A percentile compares a stretch with the other conserved stretches of the same genome.
These are phyloP conservation scores for Lotmaria passim DNA, from an alignment of 208 protist genomes.

Conservation along the genomic window DNA sequence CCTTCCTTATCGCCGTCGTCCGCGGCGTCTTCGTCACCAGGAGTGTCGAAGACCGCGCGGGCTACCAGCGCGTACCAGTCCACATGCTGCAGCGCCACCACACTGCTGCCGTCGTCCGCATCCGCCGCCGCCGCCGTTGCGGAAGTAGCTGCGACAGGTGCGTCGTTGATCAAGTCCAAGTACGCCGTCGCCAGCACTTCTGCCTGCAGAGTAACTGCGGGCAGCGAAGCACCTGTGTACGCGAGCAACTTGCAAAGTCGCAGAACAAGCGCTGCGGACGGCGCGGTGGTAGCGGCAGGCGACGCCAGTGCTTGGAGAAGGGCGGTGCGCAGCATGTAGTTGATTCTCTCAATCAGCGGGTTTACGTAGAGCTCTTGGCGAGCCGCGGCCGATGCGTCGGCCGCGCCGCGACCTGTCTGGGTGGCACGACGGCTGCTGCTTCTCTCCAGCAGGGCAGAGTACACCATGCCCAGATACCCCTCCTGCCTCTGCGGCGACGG, in stretches of 20 bases:
- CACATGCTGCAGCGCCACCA: conserved; percentile 26
- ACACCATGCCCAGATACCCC: conserved; percentile 26
- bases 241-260: conserved; percentile 41
- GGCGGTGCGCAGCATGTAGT: conserved; percentile 19
- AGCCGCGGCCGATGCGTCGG: conserved; percentile 13
- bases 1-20: neutral
- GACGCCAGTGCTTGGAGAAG: conserved; percentile 14
- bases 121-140: neutral
- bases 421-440: conserved; percentile 4
- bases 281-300: neutral
- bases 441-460: conserved; percentile 23
- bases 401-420: conserved; percentile 24
- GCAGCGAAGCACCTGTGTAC: conserved; percentile 33
- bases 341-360: conserved; percentile 16
- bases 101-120: neutral
- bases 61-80: conserved; percentile 62
- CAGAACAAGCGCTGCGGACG: conserved; percentile 10
- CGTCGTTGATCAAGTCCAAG: conserved; percentile 28
- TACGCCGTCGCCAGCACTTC: conserved; percentile 36
- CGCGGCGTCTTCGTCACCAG: conserved; percentile 6
- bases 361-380: conserved; percentile 8
- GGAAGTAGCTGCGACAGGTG: neutral
- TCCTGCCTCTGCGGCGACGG: conserved; percentile 34
- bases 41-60: conserved; percentile 40
- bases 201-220: conserved; percentile 20